These are phyloP conservation scores for Kwoniella mangroviensis DNA, from an alignment of 768 basidiomycete genomes.

Conservation along the genomic window DNA sequence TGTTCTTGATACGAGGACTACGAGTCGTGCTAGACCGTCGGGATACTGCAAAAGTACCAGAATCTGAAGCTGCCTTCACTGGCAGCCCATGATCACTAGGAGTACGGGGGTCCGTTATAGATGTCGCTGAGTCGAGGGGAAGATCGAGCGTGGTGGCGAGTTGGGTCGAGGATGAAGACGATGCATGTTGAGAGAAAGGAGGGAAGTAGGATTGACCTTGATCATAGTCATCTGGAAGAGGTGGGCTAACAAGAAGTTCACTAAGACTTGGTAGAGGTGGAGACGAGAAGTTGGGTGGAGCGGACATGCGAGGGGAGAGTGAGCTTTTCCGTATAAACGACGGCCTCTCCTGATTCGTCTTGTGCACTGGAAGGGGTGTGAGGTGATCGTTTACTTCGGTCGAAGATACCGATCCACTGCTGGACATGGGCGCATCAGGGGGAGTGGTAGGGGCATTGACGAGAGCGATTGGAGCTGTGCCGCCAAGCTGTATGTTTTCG, in stretches of 20 bases:
- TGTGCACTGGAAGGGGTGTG: conserved; percentile 12
- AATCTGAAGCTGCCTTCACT: conserved; percentile 14
- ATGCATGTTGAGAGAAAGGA: neutral
- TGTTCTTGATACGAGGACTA: conserved; percentile 30
- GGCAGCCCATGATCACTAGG: conserved; percentile 9
- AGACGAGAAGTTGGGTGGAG: neutral
- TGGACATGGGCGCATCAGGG: conserved; percentile 9
- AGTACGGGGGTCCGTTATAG: neutral
- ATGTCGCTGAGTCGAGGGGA: neutral
- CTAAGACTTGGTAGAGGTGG: conserved; percentile 16
- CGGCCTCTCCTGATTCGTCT: conserved; percentile 11
- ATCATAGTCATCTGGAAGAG: conserved; percentile 12
- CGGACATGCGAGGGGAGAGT: conserved; percentile 3
- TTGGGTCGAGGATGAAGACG: neutral
- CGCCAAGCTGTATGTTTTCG: neutral
- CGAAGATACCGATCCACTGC: conserved; percentile 12
- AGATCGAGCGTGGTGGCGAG: neutral
- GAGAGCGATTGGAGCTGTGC: neutral
- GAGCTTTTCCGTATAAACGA: conserved; percentile 3
- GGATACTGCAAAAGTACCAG: conserved; percentile 7
- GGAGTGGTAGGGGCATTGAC: neutral
- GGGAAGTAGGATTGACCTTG: conserved; percentile 24
- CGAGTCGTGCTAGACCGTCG: conserved; percentile 1
- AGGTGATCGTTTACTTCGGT: conserved; percentile 27
- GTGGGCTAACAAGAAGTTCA: conserved; percentile 24